A percentile compares a stretch with the other conserved stretches of the same genome.
phyloP scores from a whole-genome alignment of 2,329 filamentous ascomycete genomes.

The Microcyclospora tardicrescens region DNA sequence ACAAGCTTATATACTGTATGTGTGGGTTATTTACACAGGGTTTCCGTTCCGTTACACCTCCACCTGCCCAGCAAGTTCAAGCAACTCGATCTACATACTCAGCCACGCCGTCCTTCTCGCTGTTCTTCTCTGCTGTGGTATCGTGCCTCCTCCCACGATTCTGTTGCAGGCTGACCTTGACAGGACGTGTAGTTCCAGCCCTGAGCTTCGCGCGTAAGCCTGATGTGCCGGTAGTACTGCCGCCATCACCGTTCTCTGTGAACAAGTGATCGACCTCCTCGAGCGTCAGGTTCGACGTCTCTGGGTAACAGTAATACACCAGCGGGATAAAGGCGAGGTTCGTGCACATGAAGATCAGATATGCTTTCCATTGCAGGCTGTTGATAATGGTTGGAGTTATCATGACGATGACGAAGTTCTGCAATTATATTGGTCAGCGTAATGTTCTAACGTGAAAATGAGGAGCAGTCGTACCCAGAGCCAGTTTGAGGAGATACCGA shows the following conservation, averaged over 20 bases:
- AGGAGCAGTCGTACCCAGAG: slow-evolving; percentile 22
- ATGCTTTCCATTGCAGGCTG: slow-evolving; percentile 37
- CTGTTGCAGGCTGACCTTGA: no score
- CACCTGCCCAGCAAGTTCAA: no score
- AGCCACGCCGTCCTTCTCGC: no score
- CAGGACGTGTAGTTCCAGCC: no score
- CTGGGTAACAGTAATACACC: slow-evolving; percentile 36
- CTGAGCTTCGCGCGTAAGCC: no score
- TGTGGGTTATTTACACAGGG: no score
- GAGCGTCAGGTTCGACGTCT: slow-evolving; percentile 31
- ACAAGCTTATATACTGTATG: no score
- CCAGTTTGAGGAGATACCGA: slow-evolving; percentile 39
- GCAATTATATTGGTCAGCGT: slow-evolving; percentile 5
- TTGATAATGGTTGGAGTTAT: slow-evolving; percentile 38
- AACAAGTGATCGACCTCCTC: slow-evolving; percentile 35
- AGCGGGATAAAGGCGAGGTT: slow-evolving; percentile 35
- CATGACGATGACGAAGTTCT: slow-evolving; percentile 41
- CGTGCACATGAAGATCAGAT: slow-evolving; percentile 40
- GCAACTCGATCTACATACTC: no score
- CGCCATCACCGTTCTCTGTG: slow-evolving; percentile 9
- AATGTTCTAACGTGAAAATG: not conserved
- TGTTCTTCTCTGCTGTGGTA: no score
- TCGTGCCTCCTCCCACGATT: no score
- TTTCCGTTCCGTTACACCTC: no score
- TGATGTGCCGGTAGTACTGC: no score